These are phyloP conservation scores for Paramecium biaurelia DNA, from an alignment of 73 alveolate genomes.

Conservation along the genomic window DNA sequence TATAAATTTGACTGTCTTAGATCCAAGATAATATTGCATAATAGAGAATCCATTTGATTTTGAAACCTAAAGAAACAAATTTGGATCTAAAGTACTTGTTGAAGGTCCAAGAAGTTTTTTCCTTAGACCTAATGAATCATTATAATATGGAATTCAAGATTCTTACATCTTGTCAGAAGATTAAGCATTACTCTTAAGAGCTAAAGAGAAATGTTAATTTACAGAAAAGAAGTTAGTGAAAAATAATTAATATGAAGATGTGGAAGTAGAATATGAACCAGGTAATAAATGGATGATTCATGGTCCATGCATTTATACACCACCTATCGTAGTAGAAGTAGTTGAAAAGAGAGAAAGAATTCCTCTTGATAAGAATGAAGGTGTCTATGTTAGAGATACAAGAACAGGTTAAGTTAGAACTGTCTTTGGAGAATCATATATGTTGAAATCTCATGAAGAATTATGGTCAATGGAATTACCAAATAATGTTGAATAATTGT, in stretches of 20 bases:
- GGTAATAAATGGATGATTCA: conserved; percentile 90
- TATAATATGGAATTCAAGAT: conserved; percentile 76
- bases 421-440: conserved; percentile 76
- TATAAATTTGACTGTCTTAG: conserved; percentile 69
- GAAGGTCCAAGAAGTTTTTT: conserved; percentile 79
- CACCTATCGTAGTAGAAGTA: conserved; percentile 76
- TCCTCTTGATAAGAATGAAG: conserved; percentile 84
- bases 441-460: conserved; percentile 89
- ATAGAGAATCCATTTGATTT: conserved; percentile 77
- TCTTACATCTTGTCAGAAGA: conserved; percentile 72
- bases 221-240: conserved; percentile 47
- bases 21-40: conserved; percentile 77
- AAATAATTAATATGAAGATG: neutral
- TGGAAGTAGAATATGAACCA: conserved; percentile 60
- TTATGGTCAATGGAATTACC: conserved; percentile 82
- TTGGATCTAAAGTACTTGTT: conserved; percentile 70
- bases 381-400: conserved; percentile 85
- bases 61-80: conserved; percentile 63
- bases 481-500: conserved; percentile 68
- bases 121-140: conserved; percentile 82
- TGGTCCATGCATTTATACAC: conserved; percentile 84
- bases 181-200: conserved; percentile 81
- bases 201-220: conserved; percentile 73
- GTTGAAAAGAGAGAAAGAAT: conserved; percentile 74
- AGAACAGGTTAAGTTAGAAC: conserved; percentile 78